Base-by-base conservation (phyloP, 768 basidiomycete genomes). In the Lactarius quietus region DNA sequence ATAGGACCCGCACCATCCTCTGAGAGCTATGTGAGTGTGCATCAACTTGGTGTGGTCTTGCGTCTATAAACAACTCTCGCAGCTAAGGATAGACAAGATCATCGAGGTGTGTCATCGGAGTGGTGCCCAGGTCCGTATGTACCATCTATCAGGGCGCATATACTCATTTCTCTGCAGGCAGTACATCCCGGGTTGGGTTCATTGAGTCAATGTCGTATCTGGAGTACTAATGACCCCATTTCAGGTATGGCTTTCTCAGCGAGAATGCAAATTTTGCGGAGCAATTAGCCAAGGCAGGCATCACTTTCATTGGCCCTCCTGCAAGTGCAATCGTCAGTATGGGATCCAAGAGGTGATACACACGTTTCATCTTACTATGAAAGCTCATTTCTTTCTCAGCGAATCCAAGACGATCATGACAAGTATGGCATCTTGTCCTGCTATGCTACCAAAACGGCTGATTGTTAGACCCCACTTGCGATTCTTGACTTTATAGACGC, bases 401-500 rank as follows among this genome's bases (percentile, higher is more conserved):
- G 93, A 95, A 80, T 95, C 93, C 43, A 98, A 98, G 79, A 94
- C 92, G 65, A 96, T 96, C 72, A 95, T 96, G 94, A 82, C 83
- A 20, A 81, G 89, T 90, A 77, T 45, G 82, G 68, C 17, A 1
- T 23, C 33, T 9, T 5, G 18, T 55, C 52, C 26, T 45, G 36
- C 17, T 60, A 39, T 52, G 12, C 26, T 20, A 57, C 60, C 28
- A 58, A 18, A 26, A 26, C 31, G 23, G 28, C 35, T 63, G 33
- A 41, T 59, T 38, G 39, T 60, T 57, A 54, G 58, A 31, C 56
- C 61, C 41, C 61, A 18, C 23, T 10, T 6, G 15, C 48, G 23
- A 8, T 39, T 14, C 18, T 68, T 53, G 3, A 26, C 28, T 56
- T 18, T 41, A 45, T 69, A 91, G 92, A 84, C 69, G 95, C 95